Evolutionary conservation across 176 grass and related monocot genomes (phyloP).

Genomic region (Phoenix dactylifera): DNA sequence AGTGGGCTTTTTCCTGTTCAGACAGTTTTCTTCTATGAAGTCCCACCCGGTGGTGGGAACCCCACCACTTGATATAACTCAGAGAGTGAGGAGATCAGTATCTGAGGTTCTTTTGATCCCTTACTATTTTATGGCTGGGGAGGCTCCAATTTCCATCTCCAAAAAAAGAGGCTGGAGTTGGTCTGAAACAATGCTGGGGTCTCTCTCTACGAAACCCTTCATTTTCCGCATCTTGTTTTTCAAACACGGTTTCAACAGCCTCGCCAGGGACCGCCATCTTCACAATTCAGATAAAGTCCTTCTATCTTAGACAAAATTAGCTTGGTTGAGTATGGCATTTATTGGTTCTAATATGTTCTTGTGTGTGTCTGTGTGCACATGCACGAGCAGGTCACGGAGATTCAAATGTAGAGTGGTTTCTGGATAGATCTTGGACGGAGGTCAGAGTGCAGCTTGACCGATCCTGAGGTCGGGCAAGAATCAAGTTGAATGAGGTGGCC

Average conservation of each 20-base stretch:
- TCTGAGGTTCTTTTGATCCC: conserved; percentile 26
- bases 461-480: too few relatives aligned
- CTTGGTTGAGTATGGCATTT: background rate
- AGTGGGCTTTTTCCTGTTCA: conserved; percentile 24
- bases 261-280: conserved; percentile 32
- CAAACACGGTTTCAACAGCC: conserved; percentile 9
- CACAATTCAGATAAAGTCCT: conserved; percentile 40
- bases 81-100: conserved; percentile 24
- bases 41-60: conserved; percentile 15
- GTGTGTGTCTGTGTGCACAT: too few relatives aligned
- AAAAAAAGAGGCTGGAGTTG: conserved; percentile 26
- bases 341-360: too few relatives aligned
- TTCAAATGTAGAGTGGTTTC: too few relatives aligned
- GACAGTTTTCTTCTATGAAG: conserved; percentile 30
- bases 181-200: conserved; percentile 34
- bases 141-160: conserved; percentile 29
- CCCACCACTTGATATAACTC: conserved; percentile 12
- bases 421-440: too few relatives aligned
- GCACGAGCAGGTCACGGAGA: too few relatives aligned
- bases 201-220: conserved; percentile 25
- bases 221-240: conserved; percentile 32
- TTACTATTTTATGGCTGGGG: conserved; percentile 37
- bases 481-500: too few relatives aligned
- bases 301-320: background rate
- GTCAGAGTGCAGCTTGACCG: too few relatives aligned